Evolutionary conservation across 768 basidiomycete species (phyloP).

Genomic region (Wakefieldia striispora): DNA sequence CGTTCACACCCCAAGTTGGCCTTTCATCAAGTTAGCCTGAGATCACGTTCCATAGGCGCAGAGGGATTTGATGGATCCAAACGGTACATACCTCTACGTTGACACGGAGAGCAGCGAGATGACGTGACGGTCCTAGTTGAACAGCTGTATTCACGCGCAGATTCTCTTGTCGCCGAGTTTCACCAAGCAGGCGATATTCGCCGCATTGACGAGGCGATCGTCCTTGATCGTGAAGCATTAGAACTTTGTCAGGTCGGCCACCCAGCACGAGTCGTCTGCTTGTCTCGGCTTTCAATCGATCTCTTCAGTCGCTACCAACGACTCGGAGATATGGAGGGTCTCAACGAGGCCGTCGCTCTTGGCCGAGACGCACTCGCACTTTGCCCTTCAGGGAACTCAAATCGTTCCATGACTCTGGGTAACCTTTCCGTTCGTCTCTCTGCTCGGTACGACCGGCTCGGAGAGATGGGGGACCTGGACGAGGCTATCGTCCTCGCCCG

Average conservation of each 20-base stretch:
- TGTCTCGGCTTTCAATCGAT: neutral
- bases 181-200: no score
- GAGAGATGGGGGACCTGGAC: neutral
- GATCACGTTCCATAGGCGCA: no score
- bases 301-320: neutral
- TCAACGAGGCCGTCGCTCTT: neutral
- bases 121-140: no score
- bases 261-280: neutral
- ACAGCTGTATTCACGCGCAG: no score
- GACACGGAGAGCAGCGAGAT: no score
- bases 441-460: neutral
- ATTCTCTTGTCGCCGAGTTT: neutral
- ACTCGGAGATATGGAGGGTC: neutral
- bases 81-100: no score
- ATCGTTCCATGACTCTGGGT: neutral
- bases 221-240: neutral
- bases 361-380: neutral
- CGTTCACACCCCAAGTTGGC: no score
- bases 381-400: neutral
- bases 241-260: neutral
- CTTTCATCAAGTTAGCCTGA: no score
- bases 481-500: neutral
- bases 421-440: neutral
- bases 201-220: neutral
- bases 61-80: no score